Base-by-base conservation (phyloP, 2,329 filamentous ascomycete genomes). In the Trichoderma sp. region DNA sequence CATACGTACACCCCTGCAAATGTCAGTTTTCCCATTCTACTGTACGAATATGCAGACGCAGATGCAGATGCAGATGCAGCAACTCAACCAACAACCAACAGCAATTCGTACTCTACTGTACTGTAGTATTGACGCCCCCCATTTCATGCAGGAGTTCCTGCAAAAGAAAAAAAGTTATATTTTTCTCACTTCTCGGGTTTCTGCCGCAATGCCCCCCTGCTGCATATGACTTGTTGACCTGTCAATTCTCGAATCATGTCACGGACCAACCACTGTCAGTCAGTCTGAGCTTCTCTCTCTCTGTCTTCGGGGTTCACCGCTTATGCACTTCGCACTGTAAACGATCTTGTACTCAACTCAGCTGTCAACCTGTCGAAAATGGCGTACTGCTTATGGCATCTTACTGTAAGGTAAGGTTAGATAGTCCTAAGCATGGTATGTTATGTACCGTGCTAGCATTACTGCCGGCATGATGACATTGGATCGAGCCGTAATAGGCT, bases 251-350 rank as follows among this genome's bases (percentile, higher is more conserved):
- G 67, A 33, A 60, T 21, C 63, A 31, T 66, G 71, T 18, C 63
- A 67, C 67, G 71, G 67, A 31, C 41, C 63, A 53, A 74, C 3
- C 21, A 67, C 4, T 67, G 71, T 67, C 62, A 56, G n/a, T 41
- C 63, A 67, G 11, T 24, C 29, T 18, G 31, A 29, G 56, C 27
- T 31, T n/a, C 38, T 41, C 38, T 41, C 38, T 18, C 38, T 41
- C 14, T 45, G 16, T 45, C 41, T n/a, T 14, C 60, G 33, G 60
- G n/a, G 31, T 33, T 63, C 31, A 69, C 31, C 50, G 29, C 16
- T 31, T 8, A 16, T 18, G 16, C 6, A 18, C 18, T 16, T 45
- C 41, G 41, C 41, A 45, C 41, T 45, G 41, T 38, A 38, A 35
- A 35, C 11, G 11, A 12, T 1, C 33, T 5, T 35, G 33, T 35